Evolutionary conservation across 108 stramenopile species (phyloP).

Genomic region (Aurantiochytrium sp.): DNA sequence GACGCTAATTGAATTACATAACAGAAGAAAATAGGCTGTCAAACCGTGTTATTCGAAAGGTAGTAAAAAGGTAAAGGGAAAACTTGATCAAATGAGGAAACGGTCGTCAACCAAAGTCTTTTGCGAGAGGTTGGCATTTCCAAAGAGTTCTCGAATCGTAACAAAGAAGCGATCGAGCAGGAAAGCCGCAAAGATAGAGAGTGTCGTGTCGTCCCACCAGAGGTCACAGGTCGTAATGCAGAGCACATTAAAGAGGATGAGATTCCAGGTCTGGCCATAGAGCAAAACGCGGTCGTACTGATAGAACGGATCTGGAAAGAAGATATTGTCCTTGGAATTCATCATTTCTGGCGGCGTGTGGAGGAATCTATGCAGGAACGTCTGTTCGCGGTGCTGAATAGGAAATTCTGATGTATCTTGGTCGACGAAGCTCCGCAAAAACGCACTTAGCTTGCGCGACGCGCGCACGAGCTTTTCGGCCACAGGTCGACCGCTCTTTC

Average conservation of each 20-base stretch:
- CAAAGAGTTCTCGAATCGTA: conserved; percentile 30
- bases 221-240: conserved; percentile 54
- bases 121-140: conserved; percentile 48
- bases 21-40: no score
- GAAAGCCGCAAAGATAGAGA: conserved; percentile 49
- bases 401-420: conserved; percentile 16
- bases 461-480: conserved; percentile 13
- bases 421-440: conserved; percentile 42
- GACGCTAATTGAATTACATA: no score
- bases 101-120: conserved; percentile 58
- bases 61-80: no score
- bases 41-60: no score
- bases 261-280: conserved; percentile 55
- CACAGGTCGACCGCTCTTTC: not conserved
- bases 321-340: conserved; percentile 41
- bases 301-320: conserved; percentile 48
- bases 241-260: conserved; percentile 59
- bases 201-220: conserved; percentile 42
- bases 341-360: conserved; percentile 26
- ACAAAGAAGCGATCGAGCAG: conserved; percentile 46
- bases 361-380: not conserved
- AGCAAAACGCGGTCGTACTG: conserved; percentile 35
- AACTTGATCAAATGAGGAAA: conserved; percentile 43
- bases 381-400: not conserved
- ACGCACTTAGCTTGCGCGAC: conserved; percentile 33